Base-by-base conservation (phyloP, 306 rosid genomes). In the Alnus rubra region DNA sequence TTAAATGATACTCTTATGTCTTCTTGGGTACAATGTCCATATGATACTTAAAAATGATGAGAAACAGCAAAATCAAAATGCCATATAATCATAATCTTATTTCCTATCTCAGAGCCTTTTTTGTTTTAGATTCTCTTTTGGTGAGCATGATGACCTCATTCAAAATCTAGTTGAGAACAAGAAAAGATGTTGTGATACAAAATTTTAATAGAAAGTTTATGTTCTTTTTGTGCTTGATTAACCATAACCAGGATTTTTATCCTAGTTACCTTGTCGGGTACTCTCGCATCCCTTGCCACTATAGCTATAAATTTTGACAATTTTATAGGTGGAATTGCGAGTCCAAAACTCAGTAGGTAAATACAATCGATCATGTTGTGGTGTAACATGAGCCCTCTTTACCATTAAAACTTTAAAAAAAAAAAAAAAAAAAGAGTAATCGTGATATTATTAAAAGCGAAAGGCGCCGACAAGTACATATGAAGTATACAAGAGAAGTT, bases 111-210 rank as follows among this genome's bases (percentile, higher is more conserved):
- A 84, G 74, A 85, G 84, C 83, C 87, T 87, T 73, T 73, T 90
- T 91, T 13, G 89, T 52, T 87, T 91, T 87, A 16, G 91, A 71
- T 87, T 93, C 92, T 15, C 87, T 78, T 76, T 88, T 88, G 76
- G 91, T 79, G 72, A 86, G 88, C 4, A 75, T 88, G 92, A 90
- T 87, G 83, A 89, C 82, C 88, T 93, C 97, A 18, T 88, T 91
- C 58, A 91, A 84, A 93, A 79, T 67, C 71, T 93, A 67, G 85
- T 91, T 3, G 97, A 93, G 85, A 93, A 93, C 86, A 91, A 74
- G 89, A 93, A 90, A 90, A 84, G 95, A 39, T 39, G 44, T 4
- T 39, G 44, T 39, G 44, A 39, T 39, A 39, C 4, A 39, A 39
- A 39, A 39, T 39, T 39, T 4, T 39, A 48, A 11, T 48, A 48